Percentiles rank a stretch among this genome's conserved stretches.
Conservation (phyloP, 2,329 filamentous ascomycete species). For the Cytospora schulzeri region DNA sequence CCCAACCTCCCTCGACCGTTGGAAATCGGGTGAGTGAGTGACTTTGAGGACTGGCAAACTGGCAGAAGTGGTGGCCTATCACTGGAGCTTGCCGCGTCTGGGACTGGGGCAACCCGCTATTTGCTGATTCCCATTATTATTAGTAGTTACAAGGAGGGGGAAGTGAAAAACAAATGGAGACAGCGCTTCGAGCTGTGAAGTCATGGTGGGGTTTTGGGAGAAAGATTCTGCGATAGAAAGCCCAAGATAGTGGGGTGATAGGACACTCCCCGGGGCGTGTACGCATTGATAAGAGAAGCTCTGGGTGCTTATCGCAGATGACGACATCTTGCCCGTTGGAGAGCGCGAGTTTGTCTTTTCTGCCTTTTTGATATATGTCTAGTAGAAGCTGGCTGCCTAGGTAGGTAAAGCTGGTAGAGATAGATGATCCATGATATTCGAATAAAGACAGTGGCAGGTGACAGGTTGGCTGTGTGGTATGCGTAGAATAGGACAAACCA, state of each 20-base stretch:
- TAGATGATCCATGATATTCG: no score
- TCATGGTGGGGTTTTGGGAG: conserved; percentile 18
- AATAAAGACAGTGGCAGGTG: no score
- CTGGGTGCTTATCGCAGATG: not conserved
- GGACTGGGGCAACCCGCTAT: not conserved
- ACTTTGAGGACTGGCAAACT: no score
- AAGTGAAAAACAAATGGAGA: not conserved
- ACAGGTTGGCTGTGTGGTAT: no score
- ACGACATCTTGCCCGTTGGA: not conserved
- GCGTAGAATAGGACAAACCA: not conserved
- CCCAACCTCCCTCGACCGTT: not conserved
- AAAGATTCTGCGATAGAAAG: conserved; percentile 23
- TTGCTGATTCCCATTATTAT: not conserved
- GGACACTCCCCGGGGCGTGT: conserved; percentile 2
- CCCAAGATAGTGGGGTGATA: conserved; percentile 15
- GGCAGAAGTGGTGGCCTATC: no score
- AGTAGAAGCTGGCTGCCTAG: no score
- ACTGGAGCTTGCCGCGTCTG: not conserved
- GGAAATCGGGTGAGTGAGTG: not conserved
- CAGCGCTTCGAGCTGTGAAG: conserved; percentile 11
- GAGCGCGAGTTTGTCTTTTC: no score
- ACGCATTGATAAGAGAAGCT: conserved; percentile 7
- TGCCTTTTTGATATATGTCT: not conserved
- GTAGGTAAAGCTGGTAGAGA: no score
- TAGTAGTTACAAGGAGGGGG: not conserved